Evolutionary conservation across 495 filamentous ascomycete genomes (phyloP).

Genomic region (Daldinia bambusicola): DNA sequence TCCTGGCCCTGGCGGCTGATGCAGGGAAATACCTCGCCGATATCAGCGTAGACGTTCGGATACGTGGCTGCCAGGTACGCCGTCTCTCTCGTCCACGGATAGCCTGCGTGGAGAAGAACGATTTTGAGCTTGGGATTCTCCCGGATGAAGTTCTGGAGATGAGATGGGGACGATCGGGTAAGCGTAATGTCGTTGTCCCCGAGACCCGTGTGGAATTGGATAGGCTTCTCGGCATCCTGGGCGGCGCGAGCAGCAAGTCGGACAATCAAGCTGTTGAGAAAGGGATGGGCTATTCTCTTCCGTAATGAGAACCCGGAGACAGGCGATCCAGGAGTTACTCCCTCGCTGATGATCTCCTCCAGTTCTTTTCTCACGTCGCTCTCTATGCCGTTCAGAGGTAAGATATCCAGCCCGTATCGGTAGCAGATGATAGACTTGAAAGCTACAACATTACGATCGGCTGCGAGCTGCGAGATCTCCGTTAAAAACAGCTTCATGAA

Average conservation of each 20-base stretch:
- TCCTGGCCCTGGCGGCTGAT: conserved; percentile 84
- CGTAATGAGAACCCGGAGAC: conserved; percentile 43
- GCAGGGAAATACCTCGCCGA: conserved; percentile 87
- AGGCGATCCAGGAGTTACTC: conserved; percentile 34
- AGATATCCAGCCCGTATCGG: conserved; percentile 75
- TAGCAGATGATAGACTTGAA: conserved; percentile 92
- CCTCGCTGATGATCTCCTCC: conserved; percentile 40
- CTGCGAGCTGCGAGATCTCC: conserved; percentile 63
- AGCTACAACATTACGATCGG: conserved; percentile 75
- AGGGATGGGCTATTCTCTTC: conserved; percentile 68
- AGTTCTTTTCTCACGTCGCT: conserved; percentile 43
- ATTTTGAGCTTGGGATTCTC: conserved; percentile 74
- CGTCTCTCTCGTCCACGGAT: conserved; percentile 84
- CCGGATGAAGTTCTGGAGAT: conserved; percentile 78
- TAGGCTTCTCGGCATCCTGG: conserved; percentile 67
- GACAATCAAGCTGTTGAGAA: conserved; percentile 74
- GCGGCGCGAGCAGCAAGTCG: conserved; percentile 59
- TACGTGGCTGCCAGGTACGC: conserved; percentile 85
- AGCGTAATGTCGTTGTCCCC: conserved; percentile 86
- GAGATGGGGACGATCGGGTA: conserved; percentile 75
- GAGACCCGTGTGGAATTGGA: conserved; percentile 89
- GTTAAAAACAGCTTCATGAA: too few species aligned
- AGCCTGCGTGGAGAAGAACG: conserved; percentile 84
- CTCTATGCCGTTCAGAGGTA: conserved; percentile 24
- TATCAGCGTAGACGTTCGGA: conserved; percentile 84